Evolutionary conservation across 139 green algal genomes (phyloP), one percentile per base, ranked within the genome.

Genomic region (Microglena sp.): DNA sequence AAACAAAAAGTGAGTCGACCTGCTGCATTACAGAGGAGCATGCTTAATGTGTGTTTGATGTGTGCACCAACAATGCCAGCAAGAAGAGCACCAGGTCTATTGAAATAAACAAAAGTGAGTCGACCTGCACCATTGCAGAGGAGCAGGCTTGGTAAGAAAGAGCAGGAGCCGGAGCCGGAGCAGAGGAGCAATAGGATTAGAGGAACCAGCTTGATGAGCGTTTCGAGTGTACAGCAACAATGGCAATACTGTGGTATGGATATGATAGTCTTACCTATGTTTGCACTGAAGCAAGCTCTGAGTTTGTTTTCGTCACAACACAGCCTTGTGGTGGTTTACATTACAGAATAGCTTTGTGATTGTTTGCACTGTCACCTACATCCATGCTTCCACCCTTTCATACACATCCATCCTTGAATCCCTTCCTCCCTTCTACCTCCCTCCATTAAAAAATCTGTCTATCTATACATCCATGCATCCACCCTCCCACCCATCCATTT

Each of bases 51-150:
- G 18, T 53, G 31, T 32, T 11, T 15, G 18, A 54, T 29, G 33
- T 7, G 29, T 35, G 28, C 55, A 62, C 15, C 26, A 35, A 15
- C 21, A 24, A n/a, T 43, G 55, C 55, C 24, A 7, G 6, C 5
- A 40, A 34, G 5, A 22, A 62, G 22, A 26, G 27, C 15, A 62
- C 21, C 6, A 59, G 11, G 18, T 6, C 11, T n/a, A 68, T 8
- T 53, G 84, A 58, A 34, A 70, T 71, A 60, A 69, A 75, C 8
- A 65, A 57, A 74, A 68, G 2, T 36, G 53, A 0, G 65, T 61
- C 1, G 45, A 45, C 33, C 65, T 75, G 73, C 46, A 45, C 3
- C 34, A 11, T 35, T 36, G n/a, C n/a, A n/a, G n/a, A 18, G 24
- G 6, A 31, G n/a, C 6, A 22, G 26, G 26, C 6, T 4, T 33